Base-by-base conservation (phyloP, 2,329 filamentous ascomycete species). In the Clarireedia paspali region DNA sequence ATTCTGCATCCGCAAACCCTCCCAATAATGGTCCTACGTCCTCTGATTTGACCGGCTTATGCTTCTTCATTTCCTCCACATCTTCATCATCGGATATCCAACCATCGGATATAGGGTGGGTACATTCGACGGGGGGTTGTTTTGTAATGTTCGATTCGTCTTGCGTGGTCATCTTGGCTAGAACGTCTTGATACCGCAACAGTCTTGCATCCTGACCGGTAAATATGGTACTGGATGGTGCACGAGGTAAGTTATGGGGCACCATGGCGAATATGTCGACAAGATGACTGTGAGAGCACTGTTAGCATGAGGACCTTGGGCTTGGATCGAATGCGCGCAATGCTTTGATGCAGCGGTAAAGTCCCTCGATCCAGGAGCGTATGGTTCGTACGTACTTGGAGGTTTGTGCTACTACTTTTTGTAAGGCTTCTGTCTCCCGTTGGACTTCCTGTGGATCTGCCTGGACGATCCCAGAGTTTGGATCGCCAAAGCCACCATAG, bases 221-320 rank as follows among this genome's bases (percentile, higher is more conserved):
- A 62, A 78, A 77, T 26, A 71, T 71, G 53, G 59, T 60, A 40
- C 5, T 34, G 10, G 56, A 54, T 42, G 70, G 64, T 62, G 73
- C 64, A 59, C 67, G 63, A 50, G 67, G 64, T 36, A 71, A 69
- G 57, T 76, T 76, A 57, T 79, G 76, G 23, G 81, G 80, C 38
- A 79, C 77, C 65, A 84, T 83, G 60, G 85, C 82, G 70, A 85
- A 85, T 47, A 86, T 81, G 66, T 86, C 83, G 58, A 86, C 82
- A 71, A 86, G 80, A 64, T 85, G 84, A 64, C 83, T 86, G 65
- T 44, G 40, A 44, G 23, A 27, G 47, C 54, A 44, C 30, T 42
- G 55, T 64, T 59, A 64, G 60, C 58, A 56, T 14, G 38, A 34
- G 36, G 20, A 12, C n/a, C 26, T 15, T 17, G n/a, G 15, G 26